These are phyloP conservation scores for Colletotrichum higginsianum DNA, from an alignment of 2,329 filamentous ascomycete genomes.

Conservation along the genomic window DNA sequence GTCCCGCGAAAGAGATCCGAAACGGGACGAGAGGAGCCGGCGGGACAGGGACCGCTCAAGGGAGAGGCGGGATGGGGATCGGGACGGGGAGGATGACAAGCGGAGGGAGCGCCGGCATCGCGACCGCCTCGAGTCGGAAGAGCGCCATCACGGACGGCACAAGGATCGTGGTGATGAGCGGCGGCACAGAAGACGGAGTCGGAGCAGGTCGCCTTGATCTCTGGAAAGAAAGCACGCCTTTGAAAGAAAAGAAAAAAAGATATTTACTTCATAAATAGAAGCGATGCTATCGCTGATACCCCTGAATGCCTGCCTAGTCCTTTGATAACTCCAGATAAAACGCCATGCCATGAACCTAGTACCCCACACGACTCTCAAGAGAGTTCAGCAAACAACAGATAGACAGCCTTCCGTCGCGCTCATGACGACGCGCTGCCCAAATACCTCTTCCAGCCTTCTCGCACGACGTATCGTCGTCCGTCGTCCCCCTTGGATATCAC, in stretches of 20 bases:
- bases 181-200: slow-evolving; percentile 32
- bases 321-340: slow-evolving; percentile 18
- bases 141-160: slow-evolving; percentile 42
- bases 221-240: slow-evolving; percentile 16
- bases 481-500: slow-evolving; percentile 77
- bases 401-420: background rate
- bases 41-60: slow-evolving; percentile 45
- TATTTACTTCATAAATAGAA: background rate
- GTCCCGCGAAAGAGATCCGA: slow-evolving; percentile 51
- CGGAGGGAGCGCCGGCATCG: slow-evolving; percentile 48
- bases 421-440: slow-evolving; percentile 62
- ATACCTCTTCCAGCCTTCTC: slow-evolving; percentile 89
- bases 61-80: slow-evolving; percentile 45
- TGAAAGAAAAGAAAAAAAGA: no score
- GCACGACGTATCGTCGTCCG: slow-evolving; percentile 75
- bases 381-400: background rate
- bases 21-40: slow-evolving; percentile 47
- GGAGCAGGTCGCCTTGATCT: slow-evolving; percentile 43
- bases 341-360: slow-evolving; percentile 15
- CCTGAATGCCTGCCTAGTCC: slow-evolving; percentile 19
- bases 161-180: slow-evolving; percentile 45
- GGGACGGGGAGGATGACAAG: slow-evolving; percentile 43
- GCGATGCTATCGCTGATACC: slow-evolving; percentile 33
- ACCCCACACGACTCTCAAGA: slow-evolving; percentile 1
- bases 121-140: slow-evolving; percentile 49